Evolutionary conservation across 208 protist genomes (phyloP).

Genomic region (Naegleria lovaniensis): DNA sequence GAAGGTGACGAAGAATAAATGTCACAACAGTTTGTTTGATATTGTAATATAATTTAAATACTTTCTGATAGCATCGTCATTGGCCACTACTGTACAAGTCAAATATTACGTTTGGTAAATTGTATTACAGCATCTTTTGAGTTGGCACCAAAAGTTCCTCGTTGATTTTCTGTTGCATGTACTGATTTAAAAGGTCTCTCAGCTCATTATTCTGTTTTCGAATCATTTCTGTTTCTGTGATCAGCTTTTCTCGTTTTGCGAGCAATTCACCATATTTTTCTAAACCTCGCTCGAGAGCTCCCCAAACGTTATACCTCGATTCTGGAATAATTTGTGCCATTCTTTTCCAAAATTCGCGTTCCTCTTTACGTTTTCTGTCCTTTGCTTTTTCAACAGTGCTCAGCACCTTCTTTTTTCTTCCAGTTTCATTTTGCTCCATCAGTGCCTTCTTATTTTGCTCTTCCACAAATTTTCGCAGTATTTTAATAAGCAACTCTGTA

Average conservation of each 20-base stretch:
- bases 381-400: constrained; percentile 46
- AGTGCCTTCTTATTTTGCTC: constrained; percentile 50
- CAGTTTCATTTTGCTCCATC: constrained; percentile 9
- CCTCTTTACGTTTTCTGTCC: constrained; percentile 47
- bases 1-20: background rate
- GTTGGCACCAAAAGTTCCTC: constrained; percentile 76
- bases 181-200: constrained; percentile 72
- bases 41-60: too few species aligned
- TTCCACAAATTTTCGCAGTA: constrained; percentile 66
- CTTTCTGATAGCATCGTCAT: too few species aligned
- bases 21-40: background rate
- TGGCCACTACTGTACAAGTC: too few species aligned
- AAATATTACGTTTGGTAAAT: too few species aligned
- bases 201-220: constrained; percentile 84
- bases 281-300: constrained; percentile 70
- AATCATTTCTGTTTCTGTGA: constrained; percentile 72
- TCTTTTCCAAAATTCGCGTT: constrained; percentile 72
- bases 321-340: constrained; percentile 66
- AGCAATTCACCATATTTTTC: constrained; percentile 78
- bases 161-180: constrained; percentile 78
- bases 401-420: constrained; percentile 32
- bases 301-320: constrained; percentile 71
- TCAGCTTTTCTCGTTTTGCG: constrained; percentile 67
- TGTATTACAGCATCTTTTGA: background rate
- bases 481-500: constrained; percentile 67